phyloP scores from a whole-genome alignment of 371 early-diverging fungal species.

The Funneliformis caledonium region DNA sequence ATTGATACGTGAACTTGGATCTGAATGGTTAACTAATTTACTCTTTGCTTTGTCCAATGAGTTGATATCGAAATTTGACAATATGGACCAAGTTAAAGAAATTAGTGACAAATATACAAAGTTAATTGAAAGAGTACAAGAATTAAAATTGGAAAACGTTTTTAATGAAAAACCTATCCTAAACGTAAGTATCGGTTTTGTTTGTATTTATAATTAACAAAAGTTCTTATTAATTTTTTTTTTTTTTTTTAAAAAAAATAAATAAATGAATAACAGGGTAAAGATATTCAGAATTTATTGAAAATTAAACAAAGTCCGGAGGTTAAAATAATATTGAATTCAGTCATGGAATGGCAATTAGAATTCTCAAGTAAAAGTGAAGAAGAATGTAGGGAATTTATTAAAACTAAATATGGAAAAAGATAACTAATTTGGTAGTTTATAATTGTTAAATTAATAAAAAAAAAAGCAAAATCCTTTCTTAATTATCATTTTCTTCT shows the following conservation, averaged over 20 bases:
- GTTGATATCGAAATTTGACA: constrained; percentile 45
- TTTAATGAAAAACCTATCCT: constrained; percentile 66
- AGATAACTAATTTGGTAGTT: background rate
- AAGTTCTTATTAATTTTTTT: constrained; percentile 12
- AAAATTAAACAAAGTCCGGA: constrained; percentile 69
- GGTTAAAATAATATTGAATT: constrained; percentile 57
- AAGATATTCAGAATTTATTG: constrained; percentile 58
- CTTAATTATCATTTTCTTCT: background rate
- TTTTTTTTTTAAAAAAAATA: background rate
- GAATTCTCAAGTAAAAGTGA: constrained; percentile 63
- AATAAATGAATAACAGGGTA: constrained; percentile 55
- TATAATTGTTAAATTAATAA: background rate
- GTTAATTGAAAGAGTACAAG: constrained; percentile 47
- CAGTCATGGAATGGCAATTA: constrained; percentile 80
- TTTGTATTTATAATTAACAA: background rate
- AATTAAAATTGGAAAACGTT: constrained; percentile 58
- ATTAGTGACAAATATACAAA: constrained; percentile 48
- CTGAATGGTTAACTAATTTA: constrained; percentile 69
- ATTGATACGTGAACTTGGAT: constrained; percentile 58
- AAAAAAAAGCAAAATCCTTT: background rate
- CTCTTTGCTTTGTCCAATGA: constrained; percentile 63
- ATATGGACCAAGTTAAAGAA: constrained; percentile 21
- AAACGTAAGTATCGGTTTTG: constrained; percentile 55
- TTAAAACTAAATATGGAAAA: constrained; percentile 47
- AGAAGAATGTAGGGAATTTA: constrained; percentile 59